Evolutionary conservation across 2,329 filamentous ascomycete genomes (phyloP), one percentile per base, ranked within the genome.

Genomic region (Shiraia sp.): DNA sequence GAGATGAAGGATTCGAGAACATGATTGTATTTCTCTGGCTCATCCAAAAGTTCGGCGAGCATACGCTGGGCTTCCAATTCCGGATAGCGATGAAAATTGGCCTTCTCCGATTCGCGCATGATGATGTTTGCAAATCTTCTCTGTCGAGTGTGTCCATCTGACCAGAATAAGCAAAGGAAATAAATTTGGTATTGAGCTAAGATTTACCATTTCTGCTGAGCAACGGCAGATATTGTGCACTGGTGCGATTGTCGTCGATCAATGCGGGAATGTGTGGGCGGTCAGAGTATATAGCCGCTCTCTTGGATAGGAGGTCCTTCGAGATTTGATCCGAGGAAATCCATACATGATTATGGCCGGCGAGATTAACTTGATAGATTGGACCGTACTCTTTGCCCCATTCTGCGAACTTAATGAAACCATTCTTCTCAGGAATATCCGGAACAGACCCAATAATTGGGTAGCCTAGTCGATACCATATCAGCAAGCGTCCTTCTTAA

Each of bases 311-410:
- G 4, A 76, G 55, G 24, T 75, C 73, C 25, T 61, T 65, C 2
- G 73, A 66, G 29, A 75, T 66, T 14, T 66, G 45, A 34, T 75
- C 73, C 6, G 66, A 63, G 1, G 69, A 72, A 34, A 76, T 72
- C 71, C 72, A 74, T 35, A 75, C 69, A 47, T 75, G 72, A 38
- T 74, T 75, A 41, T 55, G 53, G 14, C 73, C 73, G 42, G 71
- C 71, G 9, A 76, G 58, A 34, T 74, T 67, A 49, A 68, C 61
- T 36, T 74, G 71, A 42, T 75, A 76, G 42, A 76, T 73, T 2
- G 72, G 71, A 3, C 72, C 72, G 41, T 69, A 72, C 36, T 71
- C 51, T 47, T 72, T 69, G 29, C 65, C 66, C 72, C 72, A 75
- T 28, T 74, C 69, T n/a, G 71, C 61, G 33, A 75, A 75, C 39